These are phyloP conservation scores for Chenopodium berlandieri DNA, from an alignment of 148 eudicot species.

Conservation along the genomic window DNA sequence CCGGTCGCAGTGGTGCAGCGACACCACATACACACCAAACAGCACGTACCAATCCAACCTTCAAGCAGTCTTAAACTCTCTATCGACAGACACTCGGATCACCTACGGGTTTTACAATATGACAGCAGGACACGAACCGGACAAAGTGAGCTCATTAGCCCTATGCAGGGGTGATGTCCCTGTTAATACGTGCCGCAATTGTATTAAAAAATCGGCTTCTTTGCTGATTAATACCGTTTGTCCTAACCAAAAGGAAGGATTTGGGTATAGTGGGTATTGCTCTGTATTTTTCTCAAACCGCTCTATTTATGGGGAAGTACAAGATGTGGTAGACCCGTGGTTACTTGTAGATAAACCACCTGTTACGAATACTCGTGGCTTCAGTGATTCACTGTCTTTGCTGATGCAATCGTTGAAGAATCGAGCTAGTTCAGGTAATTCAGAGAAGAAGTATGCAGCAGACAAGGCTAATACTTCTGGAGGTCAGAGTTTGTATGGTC, in stretches of 20 bases:
- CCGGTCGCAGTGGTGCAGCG: background rate
- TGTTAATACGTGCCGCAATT: slow-evolving; percentile 9
- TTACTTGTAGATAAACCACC: background rate
- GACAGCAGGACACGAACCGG: slow-evolving; percentile 14
- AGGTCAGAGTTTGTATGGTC: slow-evolving; percentile 22
- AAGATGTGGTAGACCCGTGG: background rate
- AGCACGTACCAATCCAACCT: slow-evolving; percentile 25
- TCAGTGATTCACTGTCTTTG: no score
- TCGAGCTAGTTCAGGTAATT: slow-evolving; percentile 19
- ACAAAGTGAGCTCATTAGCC: slow-evolving; percentile 21
- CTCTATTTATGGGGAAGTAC: slow-evolving; percentile 9
- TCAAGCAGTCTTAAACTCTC: slow-evolving; percentile 9
- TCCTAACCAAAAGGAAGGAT: slow-evolving; percentile 16
- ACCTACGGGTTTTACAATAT: slow-evolving; percentile 29
- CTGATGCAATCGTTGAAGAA: background rate
- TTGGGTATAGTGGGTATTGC: slow-evolving; percentile 27
- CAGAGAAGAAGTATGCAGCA: slow-evolving; percentile 21
- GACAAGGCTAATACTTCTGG: slow-evolving; percentile 16
- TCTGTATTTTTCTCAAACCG: slow-evolving; percentile 8
- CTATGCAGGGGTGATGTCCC: slow-evolving; percentile 7
- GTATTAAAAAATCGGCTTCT: background rate
- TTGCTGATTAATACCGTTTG: background rate
- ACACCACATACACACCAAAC: slow-evolving; percentile 12
- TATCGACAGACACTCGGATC: slow-evolving; percentile 7
- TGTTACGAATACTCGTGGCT: no score